Percentiles rank a stretch among this genome's conserved stretches.
Conservation (phyloP, 495 filamentous ascomycete species). For the Echria macrotheca region DNA sequence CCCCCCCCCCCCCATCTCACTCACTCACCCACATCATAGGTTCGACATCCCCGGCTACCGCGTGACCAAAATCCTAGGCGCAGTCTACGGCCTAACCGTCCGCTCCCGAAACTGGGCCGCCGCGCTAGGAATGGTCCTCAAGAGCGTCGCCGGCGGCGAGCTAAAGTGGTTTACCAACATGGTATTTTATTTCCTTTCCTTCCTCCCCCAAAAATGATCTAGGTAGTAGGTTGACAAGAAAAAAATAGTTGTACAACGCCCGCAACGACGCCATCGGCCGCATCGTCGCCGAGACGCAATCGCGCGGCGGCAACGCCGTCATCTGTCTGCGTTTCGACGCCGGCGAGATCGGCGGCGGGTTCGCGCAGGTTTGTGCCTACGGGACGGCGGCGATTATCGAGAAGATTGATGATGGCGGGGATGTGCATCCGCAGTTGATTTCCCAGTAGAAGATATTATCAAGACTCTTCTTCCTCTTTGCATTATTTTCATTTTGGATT, state of each 20-base stretch:
- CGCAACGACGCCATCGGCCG: slow-evolving; percentile 51
- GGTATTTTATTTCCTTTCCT: slow-evolving; percentile 14
- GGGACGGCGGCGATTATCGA: slow-evolving; percentile 54
- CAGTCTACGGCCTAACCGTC: slow-evolving; percentile 55
- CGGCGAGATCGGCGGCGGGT: slow-evolving; percentile 40
- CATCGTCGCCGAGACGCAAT: slow-evolving; percentile 51
- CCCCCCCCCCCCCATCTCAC: too few species aligned
- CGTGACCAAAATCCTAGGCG: slow-evolving; percentile 50
- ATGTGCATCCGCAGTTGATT: slow-evolving; percentile 17
- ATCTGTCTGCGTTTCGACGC: slow-evolving; percentile 54
- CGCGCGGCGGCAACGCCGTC: slow-evolving; percentile 54
- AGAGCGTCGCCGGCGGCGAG: slow-evolving; percentile 52
- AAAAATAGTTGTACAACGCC: slow-evolving; percentile 42
- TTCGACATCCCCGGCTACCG: slow-evolving; percentile 54
- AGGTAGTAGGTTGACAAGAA: neutral
- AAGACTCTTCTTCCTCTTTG: too few species aligned
- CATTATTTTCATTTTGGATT: too few species aligned
- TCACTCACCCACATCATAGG: too few species aligned
- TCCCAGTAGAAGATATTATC: neutral
- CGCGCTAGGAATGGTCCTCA: slow-evolving; percentile 40
- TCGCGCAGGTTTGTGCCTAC: slow-evolving; percentile 55
- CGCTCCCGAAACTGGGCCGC: slow-evolving; percentile 49
- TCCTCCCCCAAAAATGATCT: neutral
- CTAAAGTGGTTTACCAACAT: slow-evolving; percentile 52
- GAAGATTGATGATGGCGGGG: slow-evolving; percentile 26